These are phyloP conservation scores for Aspergillus hortae DNA, from an alignment of 2,329 filamentous ascomycete genomes.

Conservation along the genomic window DNA sequence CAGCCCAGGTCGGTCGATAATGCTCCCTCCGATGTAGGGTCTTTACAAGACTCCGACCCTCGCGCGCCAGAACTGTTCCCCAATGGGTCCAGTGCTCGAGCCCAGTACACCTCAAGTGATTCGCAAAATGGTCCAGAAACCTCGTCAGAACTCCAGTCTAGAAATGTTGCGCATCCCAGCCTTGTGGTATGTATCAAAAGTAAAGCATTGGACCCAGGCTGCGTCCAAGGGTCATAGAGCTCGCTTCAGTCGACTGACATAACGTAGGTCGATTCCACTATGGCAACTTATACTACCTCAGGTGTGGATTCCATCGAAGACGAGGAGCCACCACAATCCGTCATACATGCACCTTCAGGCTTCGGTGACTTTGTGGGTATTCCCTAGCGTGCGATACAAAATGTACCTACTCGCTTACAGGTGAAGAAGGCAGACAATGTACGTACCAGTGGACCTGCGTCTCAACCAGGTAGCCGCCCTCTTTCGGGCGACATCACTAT, in stretches of 20 bases:
- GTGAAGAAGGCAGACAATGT: too few species aligned
- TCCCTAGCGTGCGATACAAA: too few species aligned
- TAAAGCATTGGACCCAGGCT: too few species aligned
- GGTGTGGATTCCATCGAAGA: constrained; percentile 56
- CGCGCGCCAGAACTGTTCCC: too few species aligned
- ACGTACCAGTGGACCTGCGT: too few species aligned
- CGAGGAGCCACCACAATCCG: constrained; percentile 69
- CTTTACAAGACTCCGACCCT: not conserved
- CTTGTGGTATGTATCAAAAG: constrained; percentile 21
- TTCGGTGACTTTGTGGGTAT: constrained; percentile 72
- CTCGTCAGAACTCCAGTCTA: not conserved
- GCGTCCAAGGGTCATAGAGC: not conserved
- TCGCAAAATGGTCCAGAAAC: not conserved
- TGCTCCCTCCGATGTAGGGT: not conserved
- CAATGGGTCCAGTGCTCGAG: too few species aligned
- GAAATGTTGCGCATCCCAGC: constrained; percentile 12
- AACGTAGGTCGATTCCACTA: constrained; percentile 27
- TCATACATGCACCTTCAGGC: constrained; percentile 84
- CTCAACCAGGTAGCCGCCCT: too few species aligned
- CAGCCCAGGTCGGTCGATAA: not conserved
- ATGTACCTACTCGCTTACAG: too few species aligned
- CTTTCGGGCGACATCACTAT: too few species aligned
- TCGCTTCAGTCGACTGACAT: not conserved
- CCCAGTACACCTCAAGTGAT: too few species aligned
- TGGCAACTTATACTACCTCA: constrained; percentile 12